Base-by-base conservation (phyloP, 2,329 filamentous ascomycete genomes). In the Scytalidium lignicola region DNA sequence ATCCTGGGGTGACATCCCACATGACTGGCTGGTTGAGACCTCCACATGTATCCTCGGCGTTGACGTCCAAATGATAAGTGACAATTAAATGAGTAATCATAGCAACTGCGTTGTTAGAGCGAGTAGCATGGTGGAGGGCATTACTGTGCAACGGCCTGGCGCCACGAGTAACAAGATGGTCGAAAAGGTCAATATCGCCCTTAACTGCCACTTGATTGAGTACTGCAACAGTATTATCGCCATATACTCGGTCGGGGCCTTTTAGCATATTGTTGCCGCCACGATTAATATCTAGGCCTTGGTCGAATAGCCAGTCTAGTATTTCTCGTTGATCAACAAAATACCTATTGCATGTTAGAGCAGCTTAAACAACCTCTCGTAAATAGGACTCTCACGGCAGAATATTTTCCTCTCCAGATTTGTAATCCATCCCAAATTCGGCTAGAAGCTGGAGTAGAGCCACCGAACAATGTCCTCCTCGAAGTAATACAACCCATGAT, bases 281-380 rank as follows among this genome's bases (percentile, higher is more conserved):
- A 26, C 23, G 23, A 43, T 51, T 51, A 13, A 49, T 45, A 22
- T 51, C 50, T 37, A 51, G 12, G 6, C 50, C 50, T 46, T 51
- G 50, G 19, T 51, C 50, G 5, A 51, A 37, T 18, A 51, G 18
- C 46, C 43, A 51, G 23, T 51, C 46, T 13, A 51, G 28, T 41
- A 46, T 26, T 48, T 48, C 50, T 40, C 23, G 23, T 26, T 26
- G 23, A 26, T 26, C 23, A 10, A 26, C 10, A 26, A 26, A 5
- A 26, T 26, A 26, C 10, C 47, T 37, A 22, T 22, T 47, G 29
- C 44, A 17, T 47, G 20, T 40, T 19, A 40, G 44, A 22, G 15
- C 15, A 15, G 22, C 22, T 37, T 18, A 32, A 18, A 22, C 19
- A 12, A 22, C 1, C 21, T 40, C 15, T 13, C 32, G 23, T 12